Base-by-base conservation (phyloP, 148 eudicot genomes). In the Diospyros kaki region DNA sequence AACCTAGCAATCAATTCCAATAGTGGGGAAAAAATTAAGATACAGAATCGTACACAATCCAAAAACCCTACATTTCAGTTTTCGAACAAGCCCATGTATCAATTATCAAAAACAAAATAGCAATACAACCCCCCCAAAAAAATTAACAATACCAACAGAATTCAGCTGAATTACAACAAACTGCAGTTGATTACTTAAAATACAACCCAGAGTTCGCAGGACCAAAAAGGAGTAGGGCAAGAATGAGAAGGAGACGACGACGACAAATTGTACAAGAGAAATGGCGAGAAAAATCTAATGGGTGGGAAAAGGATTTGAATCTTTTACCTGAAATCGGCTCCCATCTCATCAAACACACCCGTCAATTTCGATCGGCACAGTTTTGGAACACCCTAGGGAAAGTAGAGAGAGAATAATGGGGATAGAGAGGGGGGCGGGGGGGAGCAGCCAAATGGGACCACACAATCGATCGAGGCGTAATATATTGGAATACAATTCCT, bases 261-360 rank as follows among this genome's bases (percentile, higher is more conserved):
- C 28, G 28, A 28, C 28, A 28, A 28, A 28, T 28, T 28, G 0
- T 28, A 28, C 28, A 28, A 28, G 28, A 28, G 28, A 28, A 28
- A 28, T 28, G 28, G 28, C 28, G 28, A 28, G 28, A 28, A 28
- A 28, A 28, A 28, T 28, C 28, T 65, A 18, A 2, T 2, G 52
- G 72, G 74, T 18, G 5, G 58, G 60, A 6, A 43, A 66, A 52
- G 56, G 41, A 15, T 59, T 41, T 28, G 42, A 56, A 43, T 13
- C 0, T 17, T 51, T 44, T 42, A 83, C 86, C 81, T 71, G 77
- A 61, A 67, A 66, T 84, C 86, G 12, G 77, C 79, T 66, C 72
- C 84, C 68, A 78, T 75, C 62, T 78, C 82, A 58, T 81, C 84
- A 52, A 75, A 60, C 3, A 64, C 80, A 41, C 68, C 85, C 75